Conservation (phyloP, 2,329 filamentous ascomycete species). For the Colletotrichum falcatum region DNA sequence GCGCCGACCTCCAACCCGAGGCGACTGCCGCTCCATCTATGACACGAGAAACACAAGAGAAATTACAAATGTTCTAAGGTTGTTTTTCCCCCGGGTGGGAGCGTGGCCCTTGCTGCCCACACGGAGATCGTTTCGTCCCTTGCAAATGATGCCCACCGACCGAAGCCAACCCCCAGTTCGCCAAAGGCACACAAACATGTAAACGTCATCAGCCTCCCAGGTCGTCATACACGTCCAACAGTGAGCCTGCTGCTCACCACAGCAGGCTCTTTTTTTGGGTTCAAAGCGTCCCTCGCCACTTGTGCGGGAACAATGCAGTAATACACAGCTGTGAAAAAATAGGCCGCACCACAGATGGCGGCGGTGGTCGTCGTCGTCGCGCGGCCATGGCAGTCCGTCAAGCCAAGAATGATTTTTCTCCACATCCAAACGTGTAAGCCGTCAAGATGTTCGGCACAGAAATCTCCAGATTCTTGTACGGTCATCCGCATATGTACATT, state of each 20-base stretch:
- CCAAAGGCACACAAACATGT: conserved; percentile 41
- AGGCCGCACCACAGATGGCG: conserved; percentile 18
- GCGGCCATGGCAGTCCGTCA: conserved; percentile 9
- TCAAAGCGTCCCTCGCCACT: conserved; percentile 33
- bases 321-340: conserved; percentile 38
- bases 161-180: conserved; percentile 37
- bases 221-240: conserved; percentile 42
- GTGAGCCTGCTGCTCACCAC: conserved; percentile 27
- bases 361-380: conserved; percentile 16
- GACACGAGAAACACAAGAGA: conserved; percentile 33
- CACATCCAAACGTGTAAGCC: conserved; percentile 33
- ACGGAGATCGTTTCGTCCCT: conserved; percentile 33
- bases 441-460: conserved; percentile 24
- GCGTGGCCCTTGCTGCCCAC: conserved; percentile 15
- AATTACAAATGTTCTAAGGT: conserved; percentile 41
- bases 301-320: conserved; percentile 34
- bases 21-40: conserved; percentile 33
- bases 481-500: conserved; percentile 38
- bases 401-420: conserved; percentile 27
- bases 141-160: conserved; percentile 40
- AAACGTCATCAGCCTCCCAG: conserved; percentile 41
- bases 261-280: conserved; percentile 37
- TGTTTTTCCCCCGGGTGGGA: conserved; percentile 31
- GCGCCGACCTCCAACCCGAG: conserved; percentile 11
- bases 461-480: conserved; percentile 8